Evolutionary conservation across 345 rosid species (phyloP), one percentile per base, ranked within the genome.

Genomic region (Laguncularia racemosa): DNA sequence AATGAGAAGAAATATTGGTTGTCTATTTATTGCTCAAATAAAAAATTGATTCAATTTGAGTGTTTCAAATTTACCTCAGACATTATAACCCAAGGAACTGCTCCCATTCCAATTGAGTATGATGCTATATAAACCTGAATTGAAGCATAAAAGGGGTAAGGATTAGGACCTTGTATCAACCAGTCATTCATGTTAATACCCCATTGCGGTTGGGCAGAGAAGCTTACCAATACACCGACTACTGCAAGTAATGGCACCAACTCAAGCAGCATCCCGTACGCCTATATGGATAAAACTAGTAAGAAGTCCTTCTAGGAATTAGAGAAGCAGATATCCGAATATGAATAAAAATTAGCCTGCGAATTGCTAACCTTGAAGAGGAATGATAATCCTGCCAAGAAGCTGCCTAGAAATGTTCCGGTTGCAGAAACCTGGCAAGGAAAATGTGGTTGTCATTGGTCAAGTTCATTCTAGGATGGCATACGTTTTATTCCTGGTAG

Each of bases 21-120:
- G 28, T 23, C 28, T 23, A 23, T 3, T 6, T 23, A 23, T 33
- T 33, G 9, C 40, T 33, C n/a, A n/a, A n/a, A 6, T 33, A 33
- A 7, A 33, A 33, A 33, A 33, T 33, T 33, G 40, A 26, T 50
- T 50, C 9, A 3, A 50, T 50, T 17, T 50, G 16, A 15, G 10
- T n/a, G n/a, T 44, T 15, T 47, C 46, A 64, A 40, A 16, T 44
- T 59, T 78, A 88, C 98, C 95, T 92, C 98, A 3, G 96, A 92
- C 96, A 89, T 86, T 60, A 92, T 80, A 73, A 92, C 74, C 98
- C 98, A 92, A 26, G 96, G 98, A 75, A 84, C 93, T 46, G 96
- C 91, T 72, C 96, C 95, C 86, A 84, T 71, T 62, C 98, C 96
- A 43, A 92, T 78, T 14, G 96, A 89, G 71, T 83, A 92, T 11